phyloP scores from a whole-genome alignment of 805 yeast genomes.

The Barnettozyma siamensis region DNA sequence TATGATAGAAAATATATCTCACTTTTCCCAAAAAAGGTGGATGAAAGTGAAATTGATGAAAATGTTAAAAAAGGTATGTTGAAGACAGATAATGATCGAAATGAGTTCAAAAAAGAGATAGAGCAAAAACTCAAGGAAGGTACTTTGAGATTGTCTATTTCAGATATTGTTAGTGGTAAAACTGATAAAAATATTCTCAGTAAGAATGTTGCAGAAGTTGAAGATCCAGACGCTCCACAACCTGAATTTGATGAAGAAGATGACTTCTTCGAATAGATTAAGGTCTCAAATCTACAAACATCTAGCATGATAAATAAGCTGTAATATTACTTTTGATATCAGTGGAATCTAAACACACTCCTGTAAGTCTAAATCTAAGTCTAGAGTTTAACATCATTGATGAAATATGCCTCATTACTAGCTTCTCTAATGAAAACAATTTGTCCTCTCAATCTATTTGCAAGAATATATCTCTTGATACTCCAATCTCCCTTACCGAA shows the following conservation, averaged over 20 bases:
- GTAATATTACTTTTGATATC: no score
- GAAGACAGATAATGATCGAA: conserved; percentile 38
- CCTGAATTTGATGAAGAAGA: conserved; percentile 24
- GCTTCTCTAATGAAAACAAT: conserved; percentile 20
- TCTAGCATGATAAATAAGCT: background rate
- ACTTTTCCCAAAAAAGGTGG: conserved; percentile 50
- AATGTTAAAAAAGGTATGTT: conserved; percentile 31
- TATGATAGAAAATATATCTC: conserved; percentile 74
- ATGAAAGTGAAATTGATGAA: conserved; percentile 23
- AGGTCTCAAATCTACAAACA: background rate
- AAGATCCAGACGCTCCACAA: conserved; percentile 16
- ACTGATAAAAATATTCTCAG: conserved; percentile 10
- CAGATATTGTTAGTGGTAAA: conserved; percentile 35
- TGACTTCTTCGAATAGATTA: conserved; percentile 25
- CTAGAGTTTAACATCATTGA: conserved; percentile 1
- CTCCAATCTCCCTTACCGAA: conserved; percentile 44
- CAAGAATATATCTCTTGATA: conserved; percentile 33
- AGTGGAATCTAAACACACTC: no score
- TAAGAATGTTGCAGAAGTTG: conserved; percentile 12
- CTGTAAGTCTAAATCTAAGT: background rate
- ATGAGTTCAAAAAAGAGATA: conserved; percentile 47
- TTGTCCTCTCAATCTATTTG: conserved; percentile 31
- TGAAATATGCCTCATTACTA: conserved; percentile 24
- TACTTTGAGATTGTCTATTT: conserved; percentile 52
- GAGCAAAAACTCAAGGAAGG: conserved; percentile 46